Evolutionary conservation across 345 rosid species (phyloP).

Genomic region (Hevea brasiliensis): DNA sequence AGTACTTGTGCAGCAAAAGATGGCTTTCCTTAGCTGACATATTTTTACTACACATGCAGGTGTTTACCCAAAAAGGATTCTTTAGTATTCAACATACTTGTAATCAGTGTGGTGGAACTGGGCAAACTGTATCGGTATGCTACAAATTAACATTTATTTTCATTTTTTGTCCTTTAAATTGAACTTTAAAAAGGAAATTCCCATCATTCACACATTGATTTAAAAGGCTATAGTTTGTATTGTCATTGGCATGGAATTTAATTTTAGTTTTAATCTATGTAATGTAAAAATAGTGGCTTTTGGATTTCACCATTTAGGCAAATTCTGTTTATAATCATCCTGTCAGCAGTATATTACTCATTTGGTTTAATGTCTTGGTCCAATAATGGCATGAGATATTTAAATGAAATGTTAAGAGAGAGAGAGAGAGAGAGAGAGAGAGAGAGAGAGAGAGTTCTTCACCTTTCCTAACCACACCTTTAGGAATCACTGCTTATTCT

Average conservation of each 20-base stretch:
- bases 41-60: constrained; percentile 39
- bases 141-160: constrained; percentile 1
- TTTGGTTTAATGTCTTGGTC: neutral
- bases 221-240: neutral
- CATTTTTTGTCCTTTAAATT: neutral
- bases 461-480: neutral
- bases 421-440: no score
- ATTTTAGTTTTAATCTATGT: neutral
- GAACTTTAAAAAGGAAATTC: neutral
- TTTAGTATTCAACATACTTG: constrained; percentile 74
- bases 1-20: neutral
- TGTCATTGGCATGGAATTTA: neutral
- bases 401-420: neutral
- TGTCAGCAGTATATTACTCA: neutral
- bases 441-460: neutral
- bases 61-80: constrained; percentile 58
- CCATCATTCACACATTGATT: neutral
- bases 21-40: neutral
- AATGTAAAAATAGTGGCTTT: neutral
- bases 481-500: neutral
- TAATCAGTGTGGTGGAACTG: constrained; percentile 77
- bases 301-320: neutral
- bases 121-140: constrained; percentile 71
- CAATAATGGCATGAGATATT: neutral
- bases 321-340: neutral